These are phyloP conservation scores for Fusarium sarcochroum DNA, from an alignment of 2,329 filamentous ascomycete species.

Conservation along the genomic window DNA sequence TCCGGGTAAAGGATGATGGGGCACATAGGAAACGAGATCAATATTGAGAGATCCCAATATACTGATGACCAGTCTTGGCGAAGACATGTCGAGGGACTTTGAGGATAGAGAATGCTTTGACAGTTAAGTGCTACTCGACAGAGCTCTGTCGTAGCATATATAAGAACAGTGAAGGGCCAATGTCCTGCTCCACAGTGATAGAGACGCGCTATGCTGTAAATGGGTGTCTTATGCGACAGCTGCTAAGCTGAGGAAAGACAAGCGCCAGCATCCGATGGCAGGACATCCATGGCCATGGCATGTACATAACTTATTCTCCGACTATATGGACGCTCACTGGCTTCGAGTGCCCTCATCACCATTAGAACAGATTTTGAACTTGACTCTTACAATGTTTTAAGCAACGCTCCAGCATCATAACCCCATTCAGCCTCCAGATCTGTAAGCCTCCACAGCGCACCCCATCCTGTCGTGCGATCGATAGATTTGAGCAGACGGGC, in stretches of 20 bases:
- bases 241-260: slow-evolving; percentile 1
- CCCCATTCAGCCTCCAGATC: slow-evolving; percentile 60
- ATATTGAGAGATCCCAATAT: slow-evolving; percentile 95
- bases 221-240: slow-evolving; percentile 23
- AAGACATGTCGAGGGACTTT: not conserved
- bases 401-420: slow-evolving; percentile 43
- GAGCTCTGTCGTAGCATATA: not conserved
- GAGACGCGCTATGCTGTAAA: slow-evolving; percentile 17
- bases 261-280: not conserved
- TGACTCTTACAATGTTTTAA: slow-evolving; percentile 12
- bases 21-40: slow-evolving; percentile 91
- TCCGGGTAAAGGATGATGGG: slow-evolving; percentile 84
- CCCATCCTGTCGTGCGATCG: slow-evolving; percentile 64
- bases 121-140: not conserved
- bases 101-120: not conserved
- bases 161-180: not conserved
- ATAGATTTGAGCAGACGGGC: slow-evolving; percentile 59
- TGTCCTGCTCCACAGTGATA: slow-evolving; percentile 1
- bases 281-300: not conserved
- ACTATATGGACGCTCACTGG: too few species aligned
- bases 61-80: slow-evolving; percentile 67
- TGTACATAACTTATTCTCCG: not conserved
- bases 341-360: too few species aligned
- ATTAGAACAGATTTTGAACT: not conserved
- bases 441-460: slow-evolving; percentile 62